These are phyloP conservation scores for Aspergillus sp. DNA, from an alignment of 2,329 filamentous ascomycete genomes.

Conservation along the genomic window DNA sequence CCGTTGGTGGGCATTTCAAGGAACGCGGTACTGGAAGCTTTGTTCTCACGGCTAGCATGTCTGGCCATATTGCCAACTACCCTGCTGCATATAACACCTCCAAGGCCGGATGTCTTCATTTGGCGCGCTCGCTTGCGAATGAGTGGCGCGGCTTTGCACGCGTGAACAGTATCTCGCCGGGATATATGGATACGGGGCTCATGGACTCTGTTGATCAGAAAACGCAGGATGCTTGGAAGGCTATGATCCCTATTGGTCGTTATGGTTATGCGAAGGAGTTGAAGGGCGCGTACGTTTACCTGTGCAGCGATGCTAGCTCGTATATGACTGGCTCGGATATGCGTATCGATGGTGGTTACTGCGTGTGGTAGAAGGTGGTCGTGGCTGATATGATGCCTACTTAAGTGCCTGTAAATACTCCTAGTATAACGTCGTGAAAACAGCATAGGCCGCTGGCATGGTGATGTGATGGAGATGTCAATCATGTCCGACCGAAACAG, in stretches of 20 bases:
- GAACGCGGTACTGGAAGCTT: constrained; percentile 63
- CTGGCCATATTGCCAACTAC: constrained; percentile 55
- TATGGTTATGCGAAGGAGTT: constrained; percentile 65
- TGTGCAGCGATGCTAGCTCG: constrained; percentile 48
- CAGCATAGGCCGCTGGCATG: too few species aligned
- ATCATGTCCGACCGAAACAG: too few species aligned
- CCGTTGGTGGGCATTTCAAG: constrained; percentile 77
- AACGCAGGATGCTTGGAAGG: constrained; percentile 57
- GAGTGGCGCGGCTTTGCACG: constrained; percentile 70
- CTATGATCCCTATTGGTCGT: constrained; percentile 61
- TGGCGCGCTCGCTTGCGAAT: constrained; percentile 64
- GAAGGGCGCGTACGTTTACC: constrained; percentile 57
- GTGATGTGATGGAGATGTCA: too few species aligned
- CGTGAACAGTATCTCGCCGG: constrained; percentile 67
- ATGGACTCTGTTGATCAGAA: constrained; percentile 64
- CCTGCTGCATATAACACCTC: constrained; percentile 63
- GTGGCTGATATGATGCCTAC: too few species aligned
- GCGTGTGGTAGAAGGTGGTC: constrained; percentile 35
- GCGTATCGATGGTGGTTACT: constrained; percentile 52
- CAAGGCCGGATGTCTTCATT: constrained; percentile 66
- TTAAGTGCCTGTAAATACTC: too few species aligned
- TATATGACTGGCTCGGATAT: constrained; percentile 53
- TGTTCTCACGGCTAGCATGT: constrained; percentile 65
- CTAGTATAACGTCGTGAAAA: too few species aligned
- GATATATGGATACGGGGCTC: constrained; percentile 67